Conservation (phyloP, 108 stramenopile species). For the Discostella pseudostelligera region DNA sequence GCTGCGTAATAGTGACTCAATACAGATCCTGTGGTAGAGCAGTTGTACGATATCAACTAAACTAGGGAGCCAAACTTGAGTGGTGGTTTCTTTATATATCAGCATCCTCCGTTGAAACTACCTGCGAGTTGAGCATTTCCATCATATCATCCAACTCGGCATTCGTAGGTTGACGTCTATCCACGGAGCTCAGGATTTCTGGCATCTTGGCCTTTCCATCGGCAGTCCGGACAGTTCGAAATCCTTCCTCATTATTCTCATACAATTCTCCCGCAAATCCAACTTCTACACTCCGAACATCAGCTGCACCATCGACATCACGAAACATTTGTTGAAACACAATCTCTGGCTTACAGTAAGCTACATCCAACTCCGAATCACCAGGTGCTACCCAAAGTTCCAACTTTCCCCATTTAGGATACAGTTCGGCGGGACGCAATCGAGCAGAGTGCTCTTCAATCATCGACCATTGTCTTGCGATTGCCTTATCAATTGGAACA, state of each 20-base stretch:
- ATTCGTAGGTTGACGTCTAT: conserved; percentile 52
- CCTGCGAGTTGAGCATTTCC: conserved; percentile 48
- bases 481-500: conserved; percentile 60
- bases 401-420: conserved; percentile 54
- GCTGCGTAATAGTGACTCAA: not conserved
- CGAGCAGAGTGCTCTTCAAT: conserved; percentile 77
- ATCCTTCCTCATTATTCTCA: conserved; percentile 67
- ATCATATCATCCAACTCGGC: conserved; percentile 60
- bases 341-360: conserved; percentile 69
- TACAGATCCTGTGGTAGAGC: not conserved
- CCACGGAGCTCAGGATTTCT: conserved; percentile 44
- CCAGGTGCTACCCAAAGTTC: conserved; percentile 81
- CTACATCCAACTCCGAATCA: conserved; percentile 84
- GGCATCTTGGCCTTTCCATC: conserved; percentile 71
- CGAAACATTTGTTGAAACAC: conserved; percentile 52
- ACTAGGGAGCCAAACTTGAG: not conserved
- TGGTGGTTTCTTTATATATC: not conserved
- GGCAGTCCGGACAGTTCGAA: conserved; percentile 66
- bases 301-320: conserved; percentile 25
- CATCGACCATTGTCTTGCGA: conserved; percentile 72
- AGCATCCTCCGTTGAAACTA: conserved; percentile 7
- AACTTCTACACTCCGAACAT: conserved; percentile 54
- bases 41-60: not conserved
- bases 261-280: conserved; percentile 86
- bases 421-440: conserved; percentile 71